A percentile compares a stretch with the other conserved stretches of the same genome.
Evolutionary conservation across 306 rosid genomes (phyloP).

Genomic region (Citrullus colocynthis): DNA sequence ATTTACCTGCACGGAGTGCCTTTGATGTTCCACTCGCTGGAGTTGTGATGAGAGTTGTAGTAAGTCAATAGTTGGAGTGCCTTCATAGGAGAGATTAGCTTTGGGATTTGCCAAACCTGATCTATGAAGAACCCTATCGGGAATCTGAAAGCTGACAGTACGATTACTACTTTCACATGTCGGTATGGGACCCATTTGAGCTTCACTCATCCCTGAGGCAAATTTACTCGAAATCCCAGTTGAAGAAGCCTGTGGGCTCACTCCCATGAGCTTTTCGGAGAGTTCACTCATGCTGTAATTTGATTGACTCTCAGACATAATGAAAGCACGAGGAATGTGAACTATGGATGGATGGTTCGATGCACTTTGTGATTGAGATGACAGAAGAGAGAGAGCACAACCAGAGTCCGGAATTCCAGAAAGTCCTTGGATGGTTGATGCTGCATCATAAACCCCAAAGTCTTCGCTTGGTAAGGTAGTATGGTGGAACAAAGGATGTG

Average conservation of each 20-base stretch:
- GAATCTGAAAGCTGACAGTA: slow-evolving; percentile 35
- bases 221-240: slow-evolving; percentile 31
- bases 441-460: slow-evolving; percentile 38
- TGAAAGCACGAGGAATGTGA: slow-evolving; percentile 32
- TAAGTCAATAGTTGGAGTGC: slow-evolving; percentile 59
- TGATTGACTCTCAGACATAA: slow-evolving; percentile 34
- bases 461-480: slow-evolving; percentile 38
- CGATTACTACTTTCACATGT: slow-evolving; percentile 25
- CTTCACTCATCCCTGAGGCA: slow-evolving; percentile 29
- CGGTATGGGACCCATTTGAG: slow-evolving; percentile 30
- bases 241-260: slow-evolving; percentile 41
- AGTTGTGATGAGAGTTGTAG: slow-evolving; percentile 82
- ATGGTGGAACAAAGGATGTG: slow-evolving; percentile 32
- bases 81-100: slow-evolving; percentile 29
- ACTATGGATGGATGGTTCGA: slow-evolving; percentile 46
- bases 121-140: slow-evolving; percentile 40
- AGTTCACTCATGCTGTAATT: slow-evolving; percentile 37
- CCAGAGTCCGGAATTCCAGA: slow-evolving; percentile 50
- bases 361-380: slow-evolving; percentile 70
- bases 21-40: slow-evolving; percentile 65
- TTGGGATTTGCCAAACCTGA: slow-evolving; percentile 32
- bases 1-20: slow-evolving; percentile 39
- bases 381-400: slow-evolving; percentile 99
- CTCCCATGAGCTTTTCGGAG: slow-evolving; percentile 36
- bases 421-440: slow-evolving; percentile 42